Conservation (phyloP, 257 asterid species). For the Lantana camara region DNA sequence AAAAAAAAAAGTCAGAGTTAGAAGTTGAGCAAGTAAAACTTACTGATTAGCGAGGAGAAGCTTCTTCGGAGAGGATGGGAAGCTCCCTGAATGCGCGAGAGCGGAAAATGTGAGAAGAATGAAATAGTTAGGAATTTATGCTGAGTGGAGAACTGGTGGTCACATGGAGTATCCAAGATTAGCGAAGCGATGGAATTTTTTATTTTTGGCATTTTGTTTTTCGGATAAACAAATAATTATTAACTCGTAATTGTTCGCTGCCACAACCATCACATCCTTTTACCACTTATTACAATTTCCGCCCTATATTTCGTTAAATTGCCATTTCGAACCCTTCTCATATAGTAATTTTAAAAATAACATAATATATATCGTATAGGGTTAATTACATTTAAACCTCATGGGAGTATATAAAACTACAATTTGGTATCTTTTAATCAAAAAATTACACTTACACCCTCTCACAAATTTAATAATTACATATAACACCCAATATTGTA, state of each 20-base stretch:
- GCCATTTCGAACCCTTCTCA: slow-evolving; percentile 15
- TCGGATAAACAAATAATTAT: slow-evolving; percentile 1
- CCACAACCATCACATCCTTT: slow-evolving; percentile 24
- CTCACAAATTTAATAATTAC: too few relatives aligned
- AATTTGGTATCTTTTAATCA: too few relatives aligned
- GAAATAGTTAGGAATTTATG: slow-evolving; percentile 20
- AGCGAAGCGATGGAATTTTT: slow-evolving; percentile 9
- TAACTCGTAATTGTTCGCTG: slow-evolving; percentile 15
- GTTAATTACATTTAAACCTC: too few relatives aligned
- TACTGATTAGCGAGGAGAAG: slow-evolving; percentile 25
- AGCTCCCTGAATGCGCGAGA: slow-evolving; percentile 22
- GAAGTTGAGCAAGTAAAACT: slow-evolving; percentile 15
- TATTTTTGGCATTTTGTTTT: slow-evolving; percentile 8
- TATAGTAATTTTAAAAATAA: too few relatives aligned
- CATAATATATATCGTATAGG: too few relatives aligned
- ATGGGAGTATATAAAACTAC: too few relatives aligned
- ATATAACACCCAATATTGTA: too few relatives aligned
- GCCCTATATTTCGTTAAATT: background rate
- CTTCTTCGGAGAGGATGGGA: slow-evolving; percentile 24
- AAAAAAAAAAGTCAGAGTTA: background rate
- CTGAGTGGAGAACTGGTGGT: slow-evolving; percentile 36
- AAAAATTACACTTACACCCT: too few relatives aligned
- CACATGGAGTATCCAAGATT: slow-evolving; percentile 26
- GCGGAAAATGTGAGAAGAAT: slow-evolving; percentile 21
- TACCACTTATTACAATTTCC: background rate